Percentiles rank a stretch among this genome's conserved stretches.
Evolutionary conservation across 2,329 filamentous ascomycete species (phyloP).

Genomic region (Pseudogymnoascus sp.): DNA sequence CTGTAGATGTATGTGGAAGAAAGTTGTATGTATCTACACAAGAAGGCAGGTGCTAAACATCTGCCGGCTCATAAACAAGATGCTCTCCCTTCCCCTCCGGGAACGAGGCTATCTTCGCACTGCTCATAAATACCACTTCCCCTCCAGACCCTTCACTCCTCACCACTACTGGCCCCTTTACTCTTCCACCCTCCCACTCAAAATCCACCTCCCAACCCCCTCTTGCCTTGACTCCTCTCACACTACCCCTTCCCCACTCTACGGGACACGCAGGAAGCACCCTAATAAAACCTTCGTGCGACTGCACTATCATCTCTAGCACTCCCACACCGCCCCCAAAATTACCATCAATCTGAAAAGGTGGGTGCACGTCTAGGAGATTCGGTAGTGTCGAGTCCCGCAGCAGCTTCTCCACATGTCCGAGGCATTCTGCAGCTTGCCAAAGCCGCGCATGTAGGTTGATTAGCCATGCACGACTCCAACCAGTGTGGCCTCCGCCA

Average conservation of each 20-base stretch:
- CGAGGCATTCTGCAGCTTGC: constrained; percentile 31
- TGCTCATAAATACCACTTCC: constrained; percentile 7
- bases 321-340: constrained; percentile 41
- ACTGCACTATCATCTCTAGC: constrained; percentile 38
- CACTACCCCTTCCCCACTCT: constrained; percentile 29
- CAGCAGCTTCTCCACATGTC: constrained; percentile 34
- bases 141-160: not conserved
- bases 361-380: constrained; percentile 37
- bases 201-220: constrained; percentile 33
- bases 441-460: constrained; percentile 38
- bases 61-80: not conserved
- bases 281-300: constrained; percentile 28
- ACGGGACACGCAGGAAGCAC: constrained; percentile 34
- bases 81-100: not conserved
- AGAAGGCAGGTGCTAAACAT: not conserved
- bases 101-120: not conserved
- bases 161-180: constrained; percentile 18
- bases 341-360: constrained; percentile 45
- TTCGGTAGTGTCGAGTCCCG: constrained; percentile 36
- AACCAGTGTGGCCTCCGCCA: constrained; percentile 39
- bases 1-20: not conserved
- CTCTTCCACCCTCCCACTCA: constrained; percentile 27
- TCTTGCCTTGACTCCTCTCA: constrained; percentile 30
- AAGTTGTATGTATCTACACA: no score
- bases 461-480: constrained; percentile 41